Conservation (phyloP, 768 basidiomycete genomes). For the Mycena metata region DNA sequence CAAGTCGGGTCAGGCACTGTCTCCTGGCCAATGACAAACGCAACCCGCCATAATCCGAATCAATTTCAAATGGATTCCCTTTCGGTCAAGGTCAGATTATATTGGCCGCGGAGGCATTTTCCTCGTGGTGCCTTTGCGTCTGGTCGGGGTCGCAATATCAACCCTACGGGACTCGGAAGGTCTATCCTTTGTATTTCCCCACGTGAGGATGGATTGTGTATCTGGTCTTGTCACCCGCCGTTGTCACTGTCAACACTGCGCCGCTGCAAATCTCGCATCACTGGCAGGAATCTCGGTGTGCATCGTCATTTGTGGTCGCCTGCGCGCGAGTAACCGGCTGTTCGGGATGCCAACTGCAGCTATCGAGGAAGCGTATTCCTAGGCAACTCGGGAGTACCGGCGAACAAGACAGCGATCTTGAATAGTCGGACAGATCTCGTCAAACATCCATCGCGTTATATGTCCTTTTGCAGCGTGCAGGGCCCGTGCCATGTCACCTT, state of each 20-base stretch:
- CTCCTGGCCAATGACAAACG: conserved; percentile 19
- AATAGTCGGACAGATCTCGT: conserved; percentile 21
- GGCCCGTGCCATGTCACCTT: conserved; percentile 29
- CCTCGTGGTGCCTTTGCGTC: neutral
- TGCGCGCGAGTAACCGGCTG: neutral
- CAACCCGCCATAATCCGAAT: neutral
- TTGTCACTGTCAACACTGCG: conserved; percentile 2
- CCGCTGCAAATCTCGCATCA: neutral
- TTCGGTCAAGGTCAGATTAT: neutral
- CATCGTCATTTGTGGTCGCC: neutral
- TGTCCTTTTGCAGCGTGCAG: conserved; percentile 26
- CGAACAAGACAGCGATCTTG: conserved; percentile 26
- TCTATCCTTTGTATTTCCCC: conserved; percentile 1
- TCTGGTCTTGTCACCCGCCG: neutral
- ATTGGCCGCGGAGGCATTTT: conserved; percentile 24
- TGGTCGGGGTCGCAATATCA: neutral
- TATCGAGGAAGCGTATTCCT: neutral
- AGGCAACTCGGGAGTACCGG: conserved; percentile 18
- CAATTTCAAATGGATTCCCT: conserved; percentile 1
- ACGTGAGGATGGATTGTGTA: neutral
- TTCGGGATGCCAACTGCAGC: neutral
- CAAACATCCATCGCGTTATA: conserved; percentile 14
- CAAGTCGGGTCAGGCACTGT: conserved; percentile 18
- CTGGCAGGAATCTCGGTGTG: neutral
- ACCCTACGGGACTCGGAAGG: no score